Base-by-base conservation (phyloP, 2,329 filamentous ascomycete genomes). In the Cyphellophora europaea region DNA sequence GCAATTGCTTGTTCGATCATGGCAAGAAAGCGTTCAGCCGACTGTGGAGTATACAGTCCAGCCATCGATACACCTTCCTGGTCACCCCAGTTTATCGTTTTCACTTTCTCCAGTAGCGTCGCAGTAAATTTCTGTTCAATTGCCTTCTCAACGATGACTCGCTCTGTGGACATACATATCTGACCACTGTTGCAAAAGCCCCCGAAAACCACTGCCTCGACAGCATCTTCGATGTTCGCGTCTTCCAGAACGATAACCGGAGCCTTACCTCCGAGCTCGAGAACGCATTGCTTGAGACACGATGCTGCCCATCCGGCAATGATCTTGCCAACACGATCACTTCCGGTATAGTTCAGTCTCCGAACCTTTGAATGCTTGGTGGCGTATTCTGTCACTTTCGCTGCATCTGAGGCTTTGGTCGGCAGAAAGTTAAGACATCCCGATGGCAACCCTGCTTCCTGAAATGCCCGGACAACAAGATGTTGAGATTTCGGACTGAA, bases 101-200 rank as follows among this genome's bases (percentile, higher is more conserved):
- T 61, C 0, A 65, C 51, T 3, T 65, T 59, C 3, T 52, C 57
- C 19, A 62, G 61, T 19, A 74, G 58, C 10, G 61, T 57, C 30
- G 60, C 51, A 25, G 60, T 63, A 55, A 80, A 80, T 14, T 65
- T 53, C 13, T 63, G 58, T 37, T 63, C 61, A 37, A 80, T 59
- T 19, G 59, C 58, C 35, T 65, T 65, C 52, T 77, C 69, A 16
- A 79, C 72, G n/a, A 79, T 54, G 40, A 89, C 78, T 19, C 77
- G 72, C 60, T 91, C 84, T 0, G 84, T 89, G 15, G 72, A 71
- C 84, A 93, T 91, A 67, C 86, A 93, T 28, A 91, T 75, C 61
- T 93, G 86, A 0, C 85, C 85, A 2, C 66, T 52, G 59, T 64
- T 32, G 3, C 35, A 29, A 30, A 42, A 38, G 27, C 36, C 40